phyloP scores from a whole-genome alignment of 805 yeast species.

The Ogataea corticis region DNA sequence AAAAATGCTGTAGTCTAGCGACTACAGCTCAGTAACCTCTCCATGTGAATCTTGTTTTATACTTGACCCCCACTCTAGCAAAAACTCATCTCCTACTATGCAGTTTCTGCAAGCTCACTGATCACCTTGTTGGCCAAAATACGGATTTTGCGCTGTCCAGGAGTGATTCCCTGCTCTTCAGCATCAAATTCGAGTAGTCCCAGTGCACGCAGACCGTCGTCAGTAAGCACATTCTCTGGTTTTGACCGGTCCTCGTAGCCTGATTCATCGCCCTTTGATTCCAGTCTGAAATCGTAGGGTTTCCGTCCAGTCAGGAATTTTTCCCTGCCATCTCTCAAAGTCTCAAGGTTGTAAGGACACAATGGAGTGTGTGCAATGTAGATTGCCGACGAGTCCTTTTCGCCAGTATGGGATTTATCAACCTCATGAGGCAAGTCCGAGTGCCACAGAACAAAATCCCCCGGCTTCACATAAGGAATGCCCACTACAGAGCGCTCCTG shows the following conservation, averaged over 20 bases:
- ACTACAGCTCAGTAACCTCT: too few relatives aligned
- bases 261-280: conserved; percentile 7
- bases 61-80: too few relatives aligned
- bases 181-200: conserved; percentile 31
- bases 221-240: conserved; percentile 9
- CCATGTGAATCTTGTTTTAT: too few relatives aligned
- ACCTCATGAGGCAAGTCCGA: conserved; percentile 43
- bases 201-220: conserved; percentile 29
- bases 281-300: conserved; percentile 12
- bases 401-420: conserved; percentile 38
- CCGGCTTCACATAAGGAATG: conserved; percentile 41
- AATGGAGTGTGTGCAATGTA: conserved; percentile 42
- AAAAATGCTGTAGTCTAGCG: too few relatives aligned
- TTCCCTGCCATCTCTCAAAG: conserved; percentile 5
- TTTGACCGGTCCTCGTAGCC: conserved; percentile 13
- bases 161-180: conserved; percentile 24
- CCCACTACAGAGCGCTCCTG: conserved; percentile 33
- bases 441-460: conserved; percentile 48
- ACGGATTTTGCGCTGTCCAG: conserved; percentile 31
- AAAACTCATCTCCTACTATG: too few relatives aligned
- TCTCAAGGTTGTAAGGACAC: conserved; percentile 16
- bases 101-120: too few relatives aligned
- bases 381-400: conserved; percentile 39
- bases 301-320: conserved; percentile 10
- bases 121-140: conserved; percentile 12